Evolutionary conservation across 768 basidiomycete genomes (phyloP).

Genomic region (Leccinum barrowsii): DNA sequence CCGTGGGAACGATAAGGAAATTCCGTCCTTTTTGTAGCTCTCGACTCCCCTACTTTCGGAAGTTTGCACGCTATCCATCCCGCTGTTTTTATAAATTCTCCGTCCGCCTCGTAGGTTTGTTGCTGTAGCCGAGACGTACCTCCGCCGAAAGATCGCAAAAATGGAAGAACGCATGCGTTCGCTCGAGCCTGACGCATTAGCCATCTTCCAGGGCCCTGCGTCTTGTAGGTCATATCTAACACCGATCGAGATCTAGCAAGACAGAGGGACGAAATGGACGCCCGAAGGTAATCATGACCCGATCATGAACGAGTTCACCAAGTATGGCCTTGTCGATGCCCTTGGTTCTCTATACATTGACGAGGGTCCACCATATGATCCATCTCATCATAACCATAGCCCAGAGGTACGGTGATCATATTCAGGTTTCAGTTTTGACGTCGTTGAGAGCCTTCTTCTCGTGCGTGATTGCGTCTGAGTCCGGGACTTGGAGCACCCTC

Average conservation of each 20-base stretch:
- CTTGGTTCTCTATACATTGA: slow-evolving; percentile 47
- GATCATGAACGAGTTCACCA: slow-evolving; percentile 7
- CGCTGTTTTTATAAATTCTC: not conserved
- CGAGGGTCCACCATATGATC: slow-evolving; percentile 19
- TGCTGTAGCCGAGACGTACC: slow-evolving; percentile 49
- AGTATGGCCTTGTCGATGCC: slow-evolving; percentile 31
- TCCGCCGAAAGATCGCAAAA: slow-evolving; percentile 42
- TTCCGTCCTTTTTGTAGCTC: no score
- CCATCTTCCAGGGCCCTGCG: slow-evolving; percentile 40
- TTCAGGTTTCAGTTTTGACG: not conserved
- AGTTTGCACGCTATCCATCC: not conserved
- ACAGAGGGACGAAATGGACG: slow-evolving; percentile 31
- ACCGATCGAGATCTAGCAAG: slow-evolving; percentile 21
- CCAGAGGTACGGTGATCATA: slow-evolving; percentile 40
- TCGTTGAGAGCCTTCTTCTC: slow-evolving; percentile 39
- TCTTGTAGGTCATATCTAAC: slow-evolving; percentile 42
- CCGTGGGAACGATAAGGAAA: no score
- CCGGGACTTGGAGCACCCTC: not conserved
- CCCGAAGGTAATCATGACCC: slow-evolving; percentile 8
- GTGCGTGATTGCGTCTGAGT: slow-evolving; percentile 26
- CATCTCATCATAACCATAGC: slow-evolving; percentile 41
- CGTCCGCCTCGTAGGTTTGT: slow-evolving; percentile 39
- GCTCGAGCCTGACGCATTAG: slow-evolving; percentile 49
- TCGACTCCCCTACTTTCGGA: no score
- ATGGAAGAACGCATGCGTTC: slow-evolving; percentile 51